These are phyloP conservation scores for Candida maris DNA, from an alignment of 805 yeast species.

Conservation along the genomic window DNA sequence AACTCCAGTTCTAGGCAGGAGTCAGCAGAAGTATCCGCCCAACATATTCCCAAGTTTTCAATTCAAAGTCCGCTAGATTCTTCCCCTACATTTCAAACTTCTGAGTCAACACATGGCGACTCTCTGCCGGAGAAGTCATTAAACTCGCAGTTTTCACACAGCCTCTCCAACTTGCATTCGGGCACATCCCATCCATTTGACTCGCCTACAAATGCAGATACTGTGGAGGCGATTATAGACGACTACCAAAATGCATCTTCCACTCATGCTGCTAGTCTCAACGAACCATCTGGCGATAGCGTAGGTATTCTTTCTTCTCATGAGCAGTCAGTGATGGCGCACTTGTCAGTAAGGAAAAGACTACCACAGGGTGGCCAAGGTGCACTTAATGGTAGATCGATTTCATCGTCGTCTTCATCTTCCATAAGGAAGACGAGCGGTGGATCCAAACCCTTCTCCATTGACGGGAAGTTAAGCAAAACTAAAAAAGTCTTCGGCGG, in stretches of 20 bases:
- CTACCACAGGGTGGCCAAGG: too few species aligned
- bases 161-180: background rate
- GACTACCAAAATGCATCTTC: slow-evolving; percentile 8
- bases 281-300: too few species aligned
- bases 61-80: too few species aligned
- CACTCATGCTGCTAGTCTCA: background rate
- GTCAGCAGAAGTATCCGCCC: background rate
- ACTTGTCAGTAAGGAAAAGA: too few species aligned
- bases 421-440: slow-evolving; percentile 13
- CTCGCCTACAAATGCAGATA: slow-evolving; percentile 6
- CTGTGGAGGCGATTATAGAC: slow-evolving; percentile 16
- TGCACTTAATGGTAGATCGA: too few species aligned
- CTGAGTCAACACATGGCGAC: background rate
- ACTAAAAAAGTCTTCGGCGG: slow-evolving; percentile 57
- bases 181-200: background rate
- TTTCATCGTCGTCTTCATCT: slow-evolving; percentile 14
- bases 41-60: background rate
- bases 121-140: background rate
- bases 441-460: slow-evolving; percentile 12
- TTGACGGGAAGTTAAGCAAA: slow-evolving; percentile 33
- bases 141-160: background rate
- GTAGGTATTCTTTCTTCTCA: too few species aligned
- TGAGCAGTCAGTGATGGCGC: background rate
- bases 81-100: background rate
- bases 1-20: too few species aligned